Evolutionary conservation across 495 filamentous ascomycete species (phyloP).

Genomic region (Oleoguttula mirabilis): DNA sequence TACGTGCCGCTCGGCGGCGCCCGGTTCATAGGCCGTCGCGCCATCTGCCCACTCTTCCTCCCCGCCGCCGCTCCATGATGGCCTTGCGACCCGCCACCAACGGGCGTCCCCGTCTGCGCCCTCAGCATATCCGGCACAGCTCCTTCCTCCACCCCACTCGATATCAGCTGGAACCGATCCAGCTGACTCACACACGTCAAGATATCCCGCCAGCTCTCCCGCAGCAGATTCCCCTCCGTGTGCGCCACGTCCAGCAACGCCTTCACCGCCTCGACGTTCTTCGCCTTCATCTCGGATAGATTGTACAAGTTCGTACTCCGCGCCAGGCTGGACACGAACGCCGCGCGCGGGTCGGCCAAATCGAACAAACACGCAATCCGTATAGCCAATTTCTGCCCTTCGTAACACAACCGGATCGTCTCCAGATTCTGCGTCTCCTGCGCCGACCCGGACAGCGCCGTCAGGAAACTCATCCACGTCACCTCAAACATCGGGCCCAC

Average conservation of each 20-base stretch:
- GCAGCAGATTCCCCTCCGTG: conserved; percentile 79
- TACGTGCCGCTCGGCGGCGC: conserved; percentile 47
- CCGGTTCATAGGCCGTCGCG: conserved; percentile 47
- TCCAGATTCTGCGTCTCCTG: conserved; percentile 86
- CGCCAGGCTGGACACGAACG: conserved; percentile 86
- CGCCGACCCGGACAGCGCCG: conserved; percentile 77
- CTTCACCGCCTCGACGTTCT: conserved; percentile 91
- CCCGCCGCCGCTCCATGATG: too few relatives aligned
- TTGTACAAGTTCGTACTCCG: conserved; percentile 95
- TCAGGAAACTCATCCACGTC: conserved; percentile 98
- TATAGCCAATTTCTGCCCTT: conserved; percentile 87
- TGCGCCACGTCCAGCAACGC: conserved; percentile 81
- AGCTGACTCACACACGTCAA: conserved; percentile 92
- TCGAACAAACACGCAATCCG: conserved; percentile 89
- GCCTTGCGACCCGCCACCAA: neutral
- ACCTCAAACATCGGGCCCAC: conserved; percentile 98
- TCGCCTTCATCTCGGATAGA: conserved; percentile 84
- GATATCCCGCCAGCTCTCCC: conserved; percentile 87
- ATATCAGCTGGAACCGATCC: conserved; percentile 90
- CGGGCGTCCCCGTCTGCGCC: conserved; percentile 38
- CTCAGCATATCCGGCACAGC: conserved; percentile 87
- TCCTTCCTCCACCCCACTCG: conserved; percentile 83
- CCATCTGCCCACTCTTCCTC: conserved; percentile 57
- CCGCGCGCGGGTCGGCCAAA: conserved; percentile 74
- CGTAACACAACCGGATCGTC: conserved; percentile 80